A percentile compares a stretch with the other conserved stretches of the same genome.
phyloP scores from a whole-genome alignment of 2,329 filamentous ascomycete genomes.

The Colletotrichum sp. region DNA sequence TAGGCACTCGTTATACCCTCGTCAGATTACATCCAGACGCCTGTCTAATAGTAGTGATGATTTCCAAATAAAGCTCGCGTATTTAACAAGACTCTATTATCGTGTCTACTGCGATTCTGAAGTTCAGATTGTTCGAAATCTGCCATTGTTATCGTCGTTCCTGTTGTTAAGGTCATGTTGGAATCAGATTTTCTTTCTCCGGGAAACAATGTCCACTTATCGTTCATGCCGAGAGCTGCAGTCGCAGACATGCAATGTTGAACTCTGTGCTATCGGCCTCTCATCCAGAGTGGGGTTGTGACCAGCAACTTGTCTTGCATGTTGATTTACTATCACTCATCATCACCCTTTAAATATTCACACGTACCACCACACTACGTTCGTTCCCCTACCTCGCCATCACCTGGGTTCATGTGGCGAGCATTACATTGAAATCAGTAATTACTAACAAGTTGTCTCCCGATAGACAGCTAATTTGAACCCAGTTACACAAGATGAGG shows the following conservation, averaged over 20 bases:
- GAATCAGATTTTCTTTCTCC: neutral
- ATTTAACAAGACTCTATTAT: neutral
- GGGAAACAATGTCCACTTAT: neutral
- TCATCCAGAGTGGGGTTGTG: neutral
- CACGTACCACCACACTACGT: neutral
- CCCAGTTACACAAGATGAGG: neutral
- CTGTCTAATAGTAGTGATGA: neutral
- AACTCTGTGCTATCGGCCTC: neutral
- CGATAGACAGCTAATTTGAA: neutral
- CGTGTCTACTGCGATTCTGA: neutral
- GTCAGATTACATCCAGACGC: neutral
- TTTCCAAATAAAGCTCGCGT: neutral
- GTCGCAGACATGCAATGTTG: neutral
- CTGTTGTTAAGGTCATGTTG: neutral
- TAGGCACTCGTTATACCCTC: neutral
- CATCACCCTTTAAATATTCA: neutral
- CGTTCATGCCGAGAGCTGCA: neutral
- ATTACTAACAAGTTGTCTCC: neutral
- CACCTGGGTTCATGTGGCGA: neutral
- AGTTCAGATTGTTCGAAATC: accelerated
- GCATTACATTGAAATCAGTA: neutral
- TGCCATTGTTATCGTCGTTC: neutral
- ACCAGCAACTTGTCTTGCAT: neutral
- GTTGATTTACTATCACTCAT: neutral
- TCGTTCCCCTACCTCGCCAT: neutral